Percentiles rank a stretch among this genome's conserved stretches.
Conservation (phyloP, 805 yeast genomes). For the Diddensiella transvaalensis region DNA sequence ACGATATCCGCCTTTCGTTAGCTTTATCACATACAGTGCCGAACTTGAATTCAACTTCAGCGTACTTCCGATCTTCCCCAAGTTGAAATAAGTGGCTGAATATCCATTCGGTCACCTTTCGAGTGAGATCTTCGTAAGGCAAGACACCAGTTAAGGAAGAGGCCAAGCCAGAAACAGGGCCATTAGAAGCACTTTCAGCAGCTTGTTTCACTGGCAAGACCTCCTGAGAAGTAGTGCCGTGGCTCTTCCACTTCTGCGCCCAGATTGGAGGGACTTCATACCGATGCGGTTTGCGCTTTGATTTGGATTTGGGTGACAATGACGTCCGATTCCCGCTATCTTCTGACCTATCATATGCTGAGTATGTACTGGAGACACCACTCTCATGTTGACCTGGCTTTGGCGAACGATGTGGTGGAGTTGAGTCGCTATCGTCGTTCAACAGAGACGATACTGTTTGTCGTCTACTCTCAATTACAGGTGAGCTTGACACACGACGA, state of each 20-base stretch:
- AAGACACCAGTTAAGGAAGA: conserved; percentile 67
- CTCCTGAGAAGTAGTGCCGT: background rate
- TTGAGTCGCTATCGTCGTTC: conserved; percentile 20
- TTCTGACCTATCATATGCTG: background rate
- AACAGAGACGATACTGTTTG: conserved; percentile 25
- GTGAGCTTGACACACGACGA: conserved; percentile 5
- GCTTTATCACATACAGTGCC: conserved; percentile 31
- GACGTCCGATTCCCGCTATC: background rate
- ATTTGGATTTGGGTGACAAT: conserved; percentile 5
- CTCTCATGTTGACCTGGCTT: conserved; percentile 4
- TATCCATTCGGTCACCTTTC: conserved; percentile 84
- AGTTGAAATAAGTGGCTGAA: conserved; percentile 62
- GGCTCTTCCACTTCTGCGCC: conserved; percentile 67
- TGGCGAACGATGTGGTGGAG: background rate
- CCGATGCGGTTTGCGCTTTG: conserved; percentile 51
- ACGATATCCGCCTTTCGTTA: conserved; percentile 26
- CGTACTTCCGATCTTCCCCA: conserved; percentile 22
- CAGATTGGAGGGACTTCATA: conserved; percentile 70
- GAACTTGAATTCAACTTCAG: conserved; percentile 46
- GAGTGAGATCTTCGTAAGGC: conserved; percentile 76
- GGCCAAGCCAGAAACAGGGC: conserved; percentile 36
- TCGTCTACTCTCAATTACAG: conserved; percentile 13
- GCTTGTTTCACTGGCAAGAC: conserved; percentile 25
- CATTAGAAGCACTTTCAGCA: background rate
- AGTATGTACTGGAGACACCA: background rate